Conservation (phyloP, 2,329 filamentous ascomycete species). For the Fusarium nurragi region DNA sequence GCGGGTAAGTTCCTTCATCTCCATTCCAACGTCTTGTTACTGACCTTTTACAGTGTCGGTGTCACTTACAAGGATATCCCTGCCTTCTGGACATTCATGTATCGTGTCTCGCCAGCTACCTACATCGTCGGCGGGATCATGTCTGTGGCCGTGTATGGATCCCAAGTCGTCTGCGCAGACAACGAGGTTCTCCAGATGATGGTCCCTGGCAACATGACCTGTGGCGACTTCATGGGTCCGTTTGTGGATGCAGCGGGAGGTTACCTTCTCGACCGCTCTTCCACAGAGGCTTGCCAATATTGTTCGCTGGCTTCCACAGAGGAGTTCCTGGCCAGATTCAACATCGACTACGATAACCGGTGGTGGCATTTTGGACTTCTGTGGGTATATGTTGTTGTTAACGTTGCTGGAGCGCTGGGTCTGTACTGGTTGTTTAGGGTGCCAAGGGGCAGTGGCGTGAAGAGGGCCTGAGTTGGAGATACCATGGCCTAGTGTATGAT, state of each 20-base stretch:
- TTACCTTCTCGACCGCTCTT: conserved; percentile 54
- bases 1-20: conserved; percentile 47
- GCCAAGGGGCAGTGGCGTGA: conserved; percentile 42
- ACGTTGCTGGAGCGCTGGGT: conserved; percentile 55
- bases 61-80: conserved; percentile 66
- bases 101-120: conserved; percentile 73
- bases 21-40: conserved; percentile 9
- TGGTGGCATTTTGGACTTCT: conserved; percentile 67
- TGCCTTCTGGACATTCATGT: conserved; percentile 78
- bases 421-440: conserved; percentile 58
- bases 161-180: conserved; percentile 36
- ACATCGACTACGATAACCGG: conserved; percentile 58
- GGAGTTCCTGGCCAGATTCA: conserved; percentile 50
- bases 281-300: conserved; percentile 57
- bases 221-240: conserved; percentile 58
- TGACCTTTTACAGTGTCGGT: conserved; percentile 60
- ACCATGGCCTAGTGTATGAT: not conserved
- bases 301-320: conserved; percentile 52
- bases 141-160: conserved; percentile 39
- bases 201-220: conserved; percentile 60
- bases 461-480: conserved; percentile 3
- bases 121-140: conserved; percentile 73
- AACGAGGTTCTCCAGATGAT: conserved; percentile 65
- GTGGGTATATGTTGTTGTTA: conserved; percentile 62
- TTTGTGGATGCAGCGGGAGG: conserved; percentile 59